Evolutionary conservation across 2,329 filamentous ascomycete species (phyloP), one percentile per base, ranked within the genome.

Genomic region (Alternaria infectoria): DNA sequence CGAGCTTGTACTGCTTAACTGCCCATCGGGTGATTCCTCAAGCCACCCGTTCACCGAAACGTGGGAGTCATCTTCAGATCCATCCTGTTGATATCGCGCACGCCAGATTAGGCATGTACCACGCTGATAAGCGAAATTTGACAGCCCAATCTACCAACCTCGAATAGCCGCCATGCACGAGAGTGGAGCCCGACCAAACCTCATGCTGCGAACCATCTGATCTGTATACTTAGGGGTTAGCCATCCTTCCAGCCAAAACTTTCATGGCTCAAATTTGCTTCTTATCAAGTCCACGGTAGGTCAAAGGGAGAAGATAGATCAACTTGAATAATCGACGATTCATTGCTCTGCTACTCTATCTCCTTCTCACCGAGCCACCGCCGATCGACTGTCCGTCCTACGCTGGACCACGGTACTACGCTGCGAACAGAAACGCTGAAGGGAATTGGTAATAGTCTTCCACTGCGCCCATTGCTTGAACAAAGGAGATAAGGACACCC

Each of bases 401-500:
- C 26, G 6, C 54, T 46, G 43, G 47, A 21, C 43, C 43, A 17
- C 28, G 54, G 21, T 36, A 17, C 43, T 21, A 32, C n/a, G 12
- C 45, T 50, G 26, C 32, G 43, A 57, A 45, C 10, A 32, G 19
- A 46, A 51, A 52, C 54, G 54, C 54, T 56, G 6, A 30, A 56
- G 52, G 40, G 21, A 52, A 61, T 36, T 32, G 54, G n/a, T 21
- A 47, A 46, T 57, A 54, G 45, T 61, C 59, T 19, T n/a, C 45
- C 23, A 10, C 54, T 40, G 32, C 55, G 59, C 59, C 59, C 32
- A 23, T 36, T 30, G 30, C 49, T 47, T 47, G 51, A 59, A 62
- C 60, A 62, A 62, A 62, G 23, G 60, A 59, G 45, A 62, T 7
- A 51, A 50, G 45, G 36, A 57, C 28, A 61, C 55, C 55, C 49